Conservation (phyloP, 2,329 filamentous ascomycete genomes). For the Byssochlamys sp. region DNA sequence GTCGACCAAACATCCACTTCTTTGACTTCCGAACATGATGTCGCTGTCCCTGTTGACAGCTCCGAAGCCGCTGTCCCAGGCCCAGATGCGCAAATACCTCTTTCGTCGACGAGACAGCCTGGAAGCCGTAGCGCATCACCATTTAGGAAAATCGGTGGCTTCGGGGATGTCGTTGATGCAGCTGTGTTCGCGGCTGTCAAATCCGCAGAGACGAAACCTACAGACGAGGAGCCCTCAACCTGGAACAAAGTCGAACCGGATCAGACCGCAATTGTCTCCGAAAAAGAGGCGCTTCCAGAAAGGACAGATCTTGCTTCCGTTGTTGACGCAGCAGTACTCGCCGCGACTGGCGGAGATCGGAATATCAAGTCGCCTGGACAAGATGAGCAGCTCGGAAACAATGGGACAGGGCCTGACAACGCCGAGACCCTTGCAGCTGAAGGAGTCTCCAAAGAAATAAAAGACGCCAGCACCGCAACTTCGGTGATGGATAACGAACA, state of each 20-base stretch:
- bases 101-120: neutral
- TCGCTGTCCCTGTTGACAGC: neutral
- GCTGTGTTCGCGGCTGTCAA: neutral
- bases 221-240: neutral
- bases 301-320: neutral
- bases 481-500: neutral
- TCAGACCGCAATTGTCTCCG: neutral
- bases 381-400: neutral
- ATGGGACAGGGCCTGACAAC: neutral
- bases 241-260: neutral
- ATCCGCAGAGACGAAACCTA: neutral
- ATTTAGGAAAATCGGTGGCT: neutral
- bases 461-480: neutral
- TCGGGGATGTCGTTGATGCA: conserved; percentile 5
- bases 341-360: neutral
- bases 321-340: conserved; percentile 1
- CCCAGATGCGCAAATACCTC: neutral
- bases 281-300: neutral
- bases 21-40: neutral
- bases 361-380: neutral
- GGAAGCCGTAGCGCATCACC: neutral
- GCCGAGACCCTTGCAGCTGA: neutral
- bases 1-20: neutral
- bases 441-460: neutral
- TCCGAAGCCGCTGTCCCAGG: neutral